Percentiles rank a stretch among this genome's conserved stretches.
phyloP scores from a whole-genome alignment of 192 early-diverging fungal genomes.

The Coemansia sp. region DNA sequence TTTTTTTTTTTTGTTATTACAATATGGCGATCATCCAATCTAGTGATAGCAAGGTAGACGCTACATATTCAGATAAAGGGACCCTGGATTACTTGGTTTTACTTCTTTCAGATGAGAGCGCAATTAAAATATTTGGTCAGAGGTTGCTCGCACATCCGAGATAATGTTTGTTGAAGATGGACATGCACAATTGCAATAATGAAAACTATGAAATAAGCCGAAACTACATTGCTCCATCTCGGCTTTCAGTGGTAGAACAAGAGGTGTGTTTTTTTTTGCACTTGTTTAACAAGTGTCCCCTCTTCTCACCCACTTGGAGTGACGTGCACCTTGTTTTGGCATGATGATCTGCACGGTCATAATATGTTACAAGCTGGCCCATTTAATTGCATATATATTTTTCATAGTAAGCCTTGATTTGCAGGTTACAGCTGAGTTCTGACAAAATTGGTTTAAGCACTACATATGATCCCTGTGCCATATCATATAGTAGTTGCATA shows the following conservation, averaged over 20 bases:
- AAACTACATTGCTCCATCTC: not conserved
- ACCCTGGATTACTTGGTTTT: not conserved
- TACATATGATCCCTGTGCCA: not conserved
- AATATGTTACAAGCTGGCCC: not conserved
- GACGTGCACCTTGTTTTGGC: too few relatives aligned
- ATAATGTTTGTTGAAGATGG: not conserved
- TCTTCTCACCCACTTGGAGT: not conserved
- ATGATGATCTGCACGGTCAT: not conserved
- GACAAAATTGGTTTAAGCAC: not conserved
- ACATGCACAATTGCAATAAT: not conserved
- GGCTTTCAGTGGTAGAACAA: not conserved
- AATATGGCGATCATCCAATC: not conserved
- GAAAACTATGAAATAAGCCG: not conserved
- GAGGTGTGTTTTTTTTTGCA: not conserved
- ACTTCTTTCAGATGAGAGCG: not conserved
- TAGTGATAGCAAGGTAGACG: not conserved
- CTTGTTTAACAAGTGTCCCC: not conserved
- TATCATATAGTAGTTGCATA: not conserved
- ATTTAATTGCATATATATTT: not conserved
- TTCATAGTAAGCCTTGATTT: not conserved
- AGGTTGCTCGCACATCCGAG: not conserved
- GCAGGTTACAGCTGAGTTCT: not conserved
- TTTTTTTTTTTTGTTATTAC: not conserved
- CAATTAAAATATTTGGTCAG: not conserved
- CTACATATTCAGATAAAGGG: not conserved